phyloP scores from a whole-genome alignment of 495 filamentous ascomycete genomes.

The Mycothermus thermophilus region DNA sequence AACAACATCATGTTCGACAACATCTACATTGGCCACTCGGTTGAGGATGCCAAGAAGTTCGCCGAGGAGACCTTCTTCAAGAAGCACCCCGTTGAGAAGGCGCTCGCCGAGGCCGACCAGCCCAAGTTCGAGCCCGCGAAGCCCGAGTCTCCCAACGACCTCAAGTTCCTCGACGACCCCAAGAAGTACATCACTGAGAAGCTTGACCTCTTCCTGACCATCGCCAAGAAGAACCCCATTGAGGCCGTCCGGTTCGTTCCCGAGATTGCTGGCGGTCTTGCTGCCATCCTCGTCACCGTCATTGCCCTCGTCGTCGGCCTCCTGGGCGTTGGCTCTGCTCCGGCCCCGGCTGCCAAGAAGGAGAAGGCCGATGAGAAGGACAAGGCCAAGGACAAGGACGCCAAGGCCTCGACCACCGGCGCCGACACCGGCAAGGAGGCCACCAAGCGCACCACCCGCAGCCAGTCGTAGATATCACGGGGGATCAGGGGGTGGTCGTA shows the following conservation, averaged over 20 bases:
- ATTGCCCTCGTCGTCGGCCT: conserved; percentile 52
- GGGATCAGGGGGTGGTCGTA: too few relatives aligned
- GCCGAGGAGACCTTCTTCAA: conserved; percentile 84
- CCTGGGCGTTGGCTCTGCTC: conserved; percentile 23
- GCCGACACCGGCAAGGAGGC: conserved; percentile 53
- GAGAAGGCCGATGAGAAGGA: conserved; percentile 59
- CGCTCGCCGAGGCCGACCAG: conserved; percentile 67
- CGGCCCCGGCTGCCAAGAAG: conserved; percentile 38
- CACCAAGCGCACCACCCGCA: conserved; percentile 39
- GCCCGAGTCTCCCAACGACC: conserved; percentile 52
- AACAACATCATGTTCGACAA: conserved; percentile 98
- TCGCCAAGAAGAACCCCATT: conserved; percentile 77
- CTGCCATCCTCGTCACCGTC: conserved; percentile 52
- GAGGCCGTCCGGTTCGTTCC: conserved; percentile 84
- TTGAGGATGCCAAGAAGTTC: conserved; percentile 82
- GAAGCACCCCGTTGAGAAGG: conserved; percentile 76
- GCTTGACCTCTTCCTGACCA: conserved; percentile 71
- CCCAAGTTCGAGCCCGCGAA: conserved; percentile 61
- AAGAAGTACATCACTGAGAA: conserved; percentile 82
- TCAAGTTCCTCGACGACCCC: conserved; percentile 88
- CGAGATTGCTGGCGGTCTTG: conserved; percentile 72
- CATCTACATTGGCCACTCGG: conserved; percentile 98
- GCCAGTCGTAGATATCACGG: conserved; percentile 21
- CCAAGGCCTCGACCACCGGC: conserved; percentile 50
- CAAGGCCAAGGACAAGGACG: conserved; percentile 61